Evolutionary conservation across 805 yeast genomes (phyloP), one percentile per base, ranked within the genome.

Genomic region (Candida takata): DNA sequence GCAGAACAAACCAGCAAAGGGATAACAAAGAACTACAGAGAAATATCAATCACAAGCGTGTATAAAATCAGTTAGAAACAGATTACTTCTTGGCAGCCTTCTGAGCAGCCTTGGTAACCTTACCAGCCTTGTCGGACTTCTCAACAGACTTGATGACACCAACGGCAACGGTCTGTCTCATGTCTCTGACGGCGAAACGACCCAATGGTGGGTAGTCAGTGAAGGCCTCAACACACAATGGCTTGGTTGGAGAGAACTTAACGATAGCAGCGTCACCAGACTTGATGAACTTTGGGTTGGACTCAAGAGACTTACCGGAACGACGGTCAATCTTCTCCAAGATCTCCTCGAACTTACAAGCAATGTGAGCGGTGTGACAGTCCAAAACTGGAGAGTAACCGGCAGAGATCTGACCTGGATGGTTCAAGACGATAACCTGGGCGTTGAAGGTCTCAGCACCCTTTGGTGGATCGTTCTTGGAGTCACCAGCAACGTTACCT

Each of bases 101-200:
- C 38, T 37, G 45, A 68, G 95, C 95, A 69, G 95, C 85, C 86
- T 85, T 85, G 87, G 95, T 84, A 61, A 84, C 92, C 87, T 85
- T 84, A 72, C 86, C 88, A 62, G 86, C 84, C 62, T 69, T 72
- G 71, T 77, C 81, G 54, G 84, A 63, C 83, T 86, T 62, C 36
- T 75, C 94, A 59, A 86, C 95, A 18, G 34, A 31, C 34, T 31
- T 31, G 34, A 31, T 51, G 86, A 70, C 82, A 87, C 87, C 90
- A 87, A 88, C 97, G 67, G 97, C 97, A 62, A 88, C 97, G 60
- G 97, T 88, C 76, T 87, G 96, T 84, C 97, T 84, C 97, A 87
- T 87, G 75, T 87, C 97, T 84, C 97, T 88, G 79, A 87, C 96
- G 67, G 90, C 90, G 75, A 88, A 80, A 83, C 97, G 86, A 77